Base-by-base conservation (phyloP, 768 basidiomycete species). In the Naganishia antarctica region DNA sequence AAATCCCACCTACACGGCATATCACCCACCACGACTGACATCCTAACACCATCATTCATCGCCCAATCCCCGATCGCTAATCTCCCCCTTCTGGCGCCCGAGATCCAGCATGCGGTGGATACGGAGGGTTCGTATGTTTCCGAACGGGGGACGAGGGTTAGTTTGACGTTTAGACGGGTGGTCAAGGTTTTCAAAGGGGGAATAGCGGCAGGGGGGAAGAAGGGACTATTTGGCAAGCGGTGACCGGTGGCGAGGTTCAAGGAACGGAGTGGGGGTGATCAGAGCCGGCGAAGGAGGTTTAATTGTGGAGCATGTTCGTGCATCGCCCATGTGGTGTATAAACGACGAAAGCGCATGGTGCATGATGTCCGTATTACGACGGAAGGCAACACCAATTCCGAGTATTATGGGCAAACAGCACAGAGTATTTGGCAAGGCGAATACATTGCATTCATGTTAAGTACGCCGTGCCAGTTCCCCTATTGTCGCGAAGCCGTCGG, bases 121-220 rank as follows among this genome's bases (percentile, higher is more conserved):
- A 73, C 78, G 16, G 86, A 85, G n/a, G 83, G 83, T 8, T 73
- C 75, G 21, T 71, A 69, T 64, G 47, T 15, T 4, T 57, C n/a
- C 0, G 68, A 74, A 67, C 82, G 92, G 66, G 79, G 79, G 18
- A 81, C 81, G 41, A 79, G 92, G 73, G 85, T 88, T 60, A 94
- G 90, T 78, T 75, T 94, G 72, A 94, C 92, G 1, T 94, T 89
- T 74, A 82, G 91, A 59, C 88, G 88, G 71, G 87, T 92, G 2
- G 82, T 81, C 61, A 87, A 83, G 71, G 86, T 90, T 18, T 31
- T 57, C 28, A 57, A 57, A 23, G 53, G 53, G 11, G 53, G 16
- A 23, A 12, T 32, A 6, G 34, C 21, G 11, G 32, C 21, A 4
- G 37, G 34, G 9, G 37, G 37, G 18, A 25, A 15, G 37, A 51